A percentile compares a stretch with the other conserved stretches of the same genome.
These are phyloP conservation scores for Collybia nuda DNA, from an alignment of 768 basidiomycete genomes.

Conservation along the genomic window DNA sequence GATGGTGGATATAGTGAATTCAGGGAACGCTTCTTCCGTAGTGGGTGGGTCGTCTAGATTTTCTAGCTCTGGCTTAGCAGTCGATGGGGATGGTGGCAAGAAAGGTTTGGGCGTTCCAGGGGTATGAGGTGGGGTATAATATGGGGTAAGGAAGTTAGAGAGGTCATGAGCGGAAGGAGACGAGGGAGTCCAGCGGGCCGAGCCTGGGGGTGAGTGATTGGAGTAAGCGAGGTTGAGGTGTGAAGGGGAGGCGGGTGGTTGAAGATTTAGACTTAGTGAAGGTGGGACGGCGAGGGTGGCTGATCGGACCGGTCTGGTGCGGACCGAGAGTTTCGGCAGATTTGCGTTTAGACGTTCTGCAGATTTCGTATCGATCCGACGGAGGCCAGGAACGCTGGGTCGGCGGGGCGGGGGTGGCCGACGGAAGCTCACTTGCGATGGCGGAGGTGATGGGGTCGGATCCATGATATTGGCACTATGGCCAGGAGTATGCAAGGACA, in stretches of 20 bases:
- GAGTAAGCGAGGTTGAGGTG: constrained; percentile 62
- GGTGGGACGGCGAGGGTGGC: constrained; percentile 59
- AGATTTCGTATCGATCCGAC: constrained; percentile 60
- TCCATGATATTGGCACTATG: constrained; percentile 31
- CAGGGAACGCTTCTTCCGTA: constrained; percentile 58
- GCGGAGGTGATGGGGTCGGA: constrained; percentile 62
- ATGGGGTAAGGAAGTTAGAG: constrained; percentile 45
- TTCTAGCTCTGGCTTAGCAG: constrained; percentile 63
- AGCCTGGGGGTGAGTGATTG: constrained; percentile 54
- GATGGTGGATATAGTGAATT: constrained; percentile 87
- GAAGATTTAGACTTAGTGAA: constrained; percentile 29
- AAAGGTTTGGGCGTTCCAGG: constrained; percentile 45
- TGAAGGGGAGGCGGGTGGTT: constrained; percentile 50
- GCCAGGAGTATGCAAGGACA: background rate
- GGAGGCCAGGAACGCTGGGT: constrained; percentile 64
- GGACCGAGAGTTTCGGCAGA: constrained; percentile 61
- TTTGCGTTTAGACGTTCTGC: constrained; percentile 46
- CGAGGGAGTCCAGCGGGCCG: constrained; percentile 42
- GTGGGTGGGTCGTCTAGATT: constrained; percentile 60
- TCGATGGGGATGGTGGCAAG: constrained; percentile 56
- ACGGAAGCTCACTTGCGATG: constrained; percentile 59
- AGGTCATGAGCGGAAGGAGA: constrained; percentile 31
- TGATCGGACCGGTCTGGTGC: constrained; percentile 56
- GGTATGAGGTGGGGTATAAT: constrained; percentile 54
- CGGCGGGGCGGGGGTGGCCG: constrained; percentile 51